phyloP scores from a whole-genome alignment of 352 stramenopile genomes.

The Blastocystis sp. region DNA sequence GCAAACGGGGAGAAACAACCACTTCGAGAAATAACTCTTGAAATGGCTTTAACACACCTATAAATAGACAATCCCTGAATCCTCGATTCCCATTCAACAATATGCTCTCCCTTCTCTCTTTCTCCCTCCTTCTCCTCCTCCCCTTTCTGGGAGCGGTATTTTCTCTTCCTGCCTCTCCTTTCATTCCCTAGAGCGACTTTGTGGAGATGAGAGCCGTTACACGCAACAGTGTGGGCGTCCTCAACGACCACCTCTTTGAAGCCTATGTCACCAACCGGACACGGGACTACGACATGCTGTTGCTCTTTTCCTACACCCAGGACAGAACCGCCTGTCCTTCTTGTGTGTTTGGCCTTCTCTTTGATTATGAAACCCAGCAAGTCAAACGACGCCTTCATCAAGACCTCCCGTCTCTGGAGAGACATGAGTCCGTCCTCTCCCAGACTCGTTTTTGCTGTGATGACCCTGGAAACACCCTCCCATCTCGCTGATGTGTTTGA shows the following conservation, averaged over 20 bases:
- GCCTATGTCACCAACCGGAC: background rate
- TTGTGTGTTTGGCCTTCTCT: background rate
- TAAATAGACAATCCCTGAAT: no score
- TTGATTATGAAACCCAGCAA: background rate
- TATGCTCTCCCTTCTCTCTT: background rate
- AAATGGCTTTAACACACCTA: no score
- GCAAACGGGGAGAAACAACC: no score
- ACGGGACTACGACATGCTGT: background rate
- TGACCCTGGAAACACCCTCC: background rate
- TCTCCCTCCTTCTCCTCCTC: background rate
- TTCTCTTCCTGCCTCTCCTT: background rate
- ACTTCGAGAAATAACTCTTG: no score
- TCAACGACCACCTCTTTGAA: background rate
- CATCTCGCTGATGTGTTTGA: constrained; percentile 1
- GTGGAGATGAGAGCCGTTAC: constrained; percentile 12
- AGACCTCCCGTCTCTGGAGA: background rate
- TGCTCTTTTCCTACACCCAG: constrained; percentile 20
- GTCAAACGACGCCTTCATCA: constrained; percentile 38
- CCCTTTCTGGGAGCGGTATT: background rate
- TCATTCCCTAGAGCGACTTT: constrained; percentile 5
- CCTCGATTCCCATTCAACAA: no score
- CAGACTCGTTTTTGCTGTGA: background rate
- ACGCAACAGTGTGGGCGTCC: background rate
- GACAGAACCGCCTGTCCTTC: background rate
- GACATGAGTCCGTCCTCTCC: background rate